These are phyloP conservation scores for Letharia columbiana DNA, from an alignment of 495 filamentous ascomycete genomes.

Conservation along the genomic window DNA sequence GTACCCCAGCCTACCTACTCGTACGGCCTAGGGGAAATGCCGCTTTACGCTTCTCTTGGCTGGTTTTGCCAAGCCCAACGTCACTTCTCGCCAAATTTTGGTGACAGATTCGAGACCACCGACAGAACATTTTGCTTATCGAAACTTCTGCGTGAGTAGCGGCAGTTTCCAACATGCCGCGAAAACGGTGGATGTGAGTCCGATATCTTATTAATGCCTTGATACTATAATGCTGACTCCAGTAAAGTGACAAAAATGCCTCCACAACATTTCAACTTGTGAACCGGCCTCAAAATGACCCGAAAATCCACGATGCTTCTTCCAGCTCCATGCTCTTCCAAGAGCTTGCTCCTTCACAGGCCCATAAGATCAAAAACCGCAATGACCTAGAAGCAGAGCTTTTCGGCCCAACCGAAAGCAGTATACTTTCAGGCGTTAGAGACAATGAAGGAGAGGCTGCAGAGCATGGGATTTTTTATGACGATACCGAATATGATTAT, in stretches of 20 bases:
- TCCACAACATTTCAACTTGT: conserved; percentile 89
- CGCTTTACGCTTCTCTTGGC: no score
- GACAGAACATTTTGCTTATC: no score
- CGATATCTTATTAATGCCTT: background rate
- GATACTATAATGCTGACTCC: conserved; percentile 17
- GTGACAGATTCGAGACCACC: no score
- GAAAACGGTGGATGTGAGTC: conserved; percentile 83
- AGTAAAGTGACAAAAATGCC: conserved; percentile 77
- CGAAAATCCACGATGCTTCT: conserved; percentile 75
- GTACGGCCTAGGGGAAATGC: no score
- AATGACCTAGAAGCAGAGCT: conserved; percentile 73
- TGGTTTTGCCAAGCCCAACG: no score
- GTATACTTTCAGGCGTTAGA: conserved; percentile 42
- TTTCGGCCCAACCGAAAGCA: conserved; percentile 42
- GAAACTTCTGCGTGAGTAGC: background rate
- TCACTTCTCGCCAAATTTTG: no score
- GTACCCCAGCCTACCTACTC: no score
- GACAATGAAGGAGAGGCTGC: conserved; percentile 94
- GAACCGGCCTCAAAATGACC: conserved; percentile 93
- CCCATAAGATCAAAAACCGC: conserved; percentile 54
- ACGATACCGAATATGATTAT: conserved; percentile 92
- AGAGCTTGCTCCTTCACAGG: conserved; percentile 34
- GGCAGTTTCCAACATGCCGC: conserved; percentile 51
- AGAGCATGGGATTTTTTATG: conserved; percentile 80
- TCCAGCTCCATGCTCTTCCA: conserved; percentile 27